Conservation (phyloP, 495 filamentous ascomycete genomes). For the Penicillium salamii region DNA sequence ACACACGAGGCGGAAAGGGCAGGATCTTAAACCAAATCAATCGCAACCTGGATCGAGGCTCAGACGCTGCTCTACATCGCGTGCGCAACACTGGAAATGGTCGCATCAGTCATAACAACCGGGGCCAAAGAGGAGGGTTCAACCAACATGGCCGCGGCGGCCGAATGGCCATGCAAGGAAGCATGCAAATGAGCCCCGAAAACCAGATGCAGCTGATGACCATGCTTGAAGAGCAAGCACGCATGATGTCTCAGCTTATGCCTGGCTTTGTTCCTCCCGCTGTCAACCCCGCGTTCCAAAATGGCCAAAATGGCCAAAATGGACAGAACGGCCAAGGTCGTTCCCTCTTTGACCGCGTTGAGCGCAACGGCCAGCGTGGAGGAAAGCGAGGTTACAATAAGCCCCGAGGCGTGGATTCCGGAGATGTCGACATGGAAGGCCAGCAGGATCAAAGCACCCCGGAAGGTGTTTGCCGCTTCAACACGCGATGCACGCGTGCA, state of each 20-base stretch:
- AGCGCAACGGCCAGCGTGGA: slow-evolving; percentile 42
- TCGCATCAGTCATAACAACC: slow-evolving; percentile 70
- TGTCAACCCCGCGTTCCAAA: slow-evolving; percentile 53
- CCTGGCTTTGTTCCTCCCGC: slow-evolving; percentile 46
- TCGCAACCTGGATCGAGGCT: slow-evolving; percentile 75
- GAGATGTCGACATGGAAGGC: slow-evolving; percentile 44
- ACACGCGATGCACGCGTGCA: slow-evolving; percentile 78
- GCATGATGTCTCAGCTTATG: slow-evolving; percentile 73
- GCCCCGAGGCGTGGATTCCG: slow-evolving; percentile 18
- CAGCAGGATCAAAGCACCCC: slow-evolving; percentile 54
- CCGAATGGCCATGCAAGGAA: slow-evolving; percentile 52
- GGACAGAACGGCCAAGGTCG: slow-evolving; percentile 47
- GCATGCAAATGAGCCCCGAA: slow-evolving; percentile 59
- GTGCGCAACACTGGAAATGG: slow-evolving; percentile 71
- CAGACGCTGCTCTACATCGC: slow-evolving; percentile 75
- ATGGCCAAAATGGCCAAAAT: slow-evolving; percentile 28
- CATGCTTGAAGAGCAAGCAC: slow-evolving; percentile 85
- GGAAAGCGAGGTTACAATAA: slow-evolving; percentile 33
- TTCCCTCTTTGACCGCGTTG: slow-evolving; percentile 77
- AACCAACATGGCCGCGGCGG: slow-evolving; percentile 44
- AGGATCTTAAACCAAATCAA: slow-evolving; percentile 86
- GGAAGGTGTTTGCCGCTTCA: slow-evolving; percentile 71
- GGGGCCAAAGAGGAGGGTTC: slow-evolving; percentile 71
- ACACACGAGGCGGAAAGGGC: slow-evolving; percentile 59
- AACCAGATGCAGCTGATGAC: slow-evolving; percentile 78